A percentile compares a stretch with the other conserved stretches of the same genome.
phyloP scores from a whole-genome alignment of 192 early-diverging fungal species.

The Funneliformis mosseae region DNA sequence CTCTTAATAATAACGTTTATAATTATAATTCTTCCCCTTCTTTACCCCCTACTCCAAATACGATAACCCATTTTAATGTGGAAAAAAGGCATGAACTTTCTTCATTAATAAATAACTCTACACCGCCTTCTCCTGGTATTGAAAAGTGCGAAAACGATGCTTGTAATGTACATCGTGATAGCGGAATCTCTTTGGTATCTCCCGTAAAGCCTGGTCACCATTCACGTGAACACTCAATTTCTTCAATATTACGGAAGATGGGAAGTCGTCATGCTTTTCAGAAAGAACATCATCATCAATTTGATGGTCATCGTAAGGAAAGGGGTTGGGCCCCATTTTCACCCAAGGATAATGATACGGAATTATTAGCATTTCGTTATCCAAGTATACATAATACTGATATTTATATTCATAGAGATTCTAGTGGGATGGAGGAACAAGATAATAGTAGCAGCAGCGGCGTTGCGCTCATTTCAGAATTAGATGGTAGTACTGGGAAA shows the following conservation, averaged over 20 bases:
- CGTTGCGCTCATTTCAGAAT: neutral
- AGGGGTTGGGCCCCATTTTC: neutral
- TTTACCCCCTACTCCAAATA: neutral
- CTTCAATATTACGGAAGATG: slow-evolving; percentile 10
- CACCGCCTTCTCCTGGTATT: neutral
- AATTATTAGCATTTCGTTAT: slow-evolving; percentile 33
- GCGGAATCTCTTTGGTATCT: neutral
- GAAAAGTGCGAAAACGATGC: neutral
- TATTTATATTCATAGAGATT: neutral
- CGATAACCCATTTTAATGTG: neutral
- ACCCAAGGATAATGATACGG: slow-evolving; percentile 4
- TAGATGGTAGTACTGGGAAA: neutral
- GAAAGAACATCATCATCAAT: slow-evolving; percentile 1
- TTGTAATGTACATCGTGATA: neutral
- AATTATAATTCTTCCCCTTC: neutral
- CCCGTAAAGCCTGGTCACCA: neutral
- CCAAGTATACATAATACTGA: slow-evolving; percentile 1
- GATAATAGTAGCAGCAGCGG: neutral
- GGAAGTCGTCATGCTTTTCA: neutral
- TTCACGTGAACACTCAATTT: slow-evolving; percentile 20
- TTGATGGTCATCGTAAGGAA: neutral
- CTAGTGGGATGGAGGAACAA: neutral
- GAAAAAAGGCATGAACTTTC: neutral
- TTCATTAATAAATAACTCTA: neutral
- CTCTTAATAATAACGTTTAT: slow-evolving; percentile 4